These are phyloP conservation scores for Salvia hispanica DNA, from an alignment of 257 asterid genomes.

Conservation along the genomic window DNA sequence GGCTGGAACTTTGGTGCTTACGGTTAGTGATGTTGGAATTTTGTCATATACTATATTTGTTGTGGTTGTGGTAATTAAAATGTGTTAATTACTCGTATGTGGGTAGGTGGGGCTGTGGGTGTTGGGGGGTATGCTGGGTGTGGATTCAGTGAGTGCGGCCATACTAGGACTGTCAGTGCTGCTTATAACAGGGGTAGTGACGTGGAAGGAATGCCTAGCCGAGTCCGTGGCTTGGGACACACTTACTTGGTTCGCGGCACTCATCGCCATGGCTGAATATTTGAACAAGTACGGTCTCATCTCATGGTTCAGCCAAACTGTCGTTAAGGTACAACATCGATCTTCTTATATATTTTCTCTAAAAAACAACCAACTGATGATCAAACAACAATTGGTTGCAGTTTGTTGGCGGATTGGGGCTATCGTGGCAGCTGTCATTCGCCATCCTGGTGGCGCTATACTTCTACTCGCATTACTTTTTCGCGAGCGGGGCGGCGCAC, in stretches of 20 bases:
- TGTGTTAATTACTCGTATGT: too few species aligned
- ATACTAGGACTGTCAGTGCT: slow-evolving; percentile 85
- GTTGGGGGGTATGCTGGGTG: slow-evolving; percentile 54
- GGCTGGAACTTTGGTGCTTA: slow-evolving; percentile 83
- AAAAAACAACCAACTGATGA: too few species aligned
- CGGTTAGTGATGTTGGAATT: slow-evolving; percentile 34
- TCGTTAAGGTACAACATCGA: slow-evolving; percentile 84
- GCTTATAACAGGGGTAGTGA: slow-evolving; percentile 82
- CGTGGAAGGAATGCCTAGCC: slow-evolving; percentile 95
- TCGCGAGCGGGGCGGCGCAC: too few species aligned
- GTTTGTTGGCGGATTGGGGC: slow-evolving; percentile 96
- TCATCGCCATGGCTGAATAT: slow-evolving; percentile 96
- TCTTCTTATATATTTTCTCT: too few species aligned
- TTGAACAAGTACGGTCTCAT: slow-evolving; percentile 92
- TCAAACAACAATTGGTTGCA: slow-evolving; percentile 34
- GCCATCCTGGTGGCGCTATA: too few species aligned
- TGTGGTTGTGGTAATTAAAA: too few species aligned
- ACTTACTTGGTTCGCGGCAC: slow-evolving; percentile 98
- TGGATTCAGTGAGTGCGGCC: slow-evolving; percentile 95
- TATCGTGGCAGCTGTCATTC: slow-evolving; percentile 91
- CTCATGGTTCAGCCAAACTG: slow-evolving; percentile 94
- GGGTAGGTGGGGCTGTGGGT: slow-evolving; percentile 86
- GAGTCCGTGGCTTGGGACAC: slow-evolving; percentile 99
- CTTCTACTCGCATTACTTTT: too few species aligned
- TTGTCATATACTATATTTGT: too few species aligned